These are phyloP conservation scores for Hirsutella thompsonii DNA, from an alignment of 2,329 filamentous ascomycete species.

Conservation along the genomic window DNA sequence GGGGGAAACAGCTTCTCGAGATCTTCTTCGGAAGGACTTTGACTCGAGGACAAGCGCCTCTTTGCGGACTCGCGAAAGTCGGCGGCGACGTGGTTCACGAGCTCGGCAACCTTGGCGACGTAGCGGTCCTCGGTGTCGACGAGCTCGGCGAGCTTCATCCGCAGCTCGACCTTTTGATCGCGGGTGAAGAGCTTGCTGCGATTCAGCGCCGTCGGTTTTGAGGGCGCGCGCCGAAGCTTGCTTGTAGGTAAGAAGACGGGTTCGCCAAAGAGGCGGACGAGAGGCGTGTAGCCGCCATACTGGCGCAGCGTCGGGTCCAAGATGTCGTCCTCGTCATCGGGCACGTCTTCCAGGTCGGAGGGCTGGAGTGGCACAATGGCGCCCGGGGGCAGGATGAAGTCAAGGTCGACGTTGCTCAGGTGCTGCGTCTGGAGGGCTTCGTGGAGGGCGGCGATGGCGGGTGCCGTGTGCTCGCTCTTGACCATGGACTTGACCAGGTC, in stretches of 20 bases:
- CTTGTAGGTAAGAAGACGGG: conserved; percentile 79
- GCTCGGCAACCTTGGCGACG: conserved; percentile 71
- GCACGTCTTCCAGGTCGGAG: conserved; percentile 45
- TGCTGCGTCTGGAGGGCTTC: conserved; percentile 70
- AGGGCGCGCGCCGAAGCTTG: conserved; percentile 72
- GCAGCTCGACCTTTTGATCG: conserved; percentile 71
- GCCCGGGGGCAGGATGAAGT: conserved; percentile 71
- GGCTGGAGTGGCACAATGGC: conserved; percentile 54
- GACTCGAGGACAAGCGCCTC: conserved; percentile 42
- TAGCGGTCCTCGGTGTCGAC: conserved; percentile 92
- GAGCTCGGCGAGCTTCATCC: conserved; percentile 80
- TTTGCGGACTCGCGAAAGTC: conserved; percentile 65
- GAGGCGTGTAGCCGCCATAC: conserved; percentile 64
- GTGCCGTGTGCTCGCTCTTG: conserved; percentile 61
- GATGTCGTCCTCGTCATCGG: conserved; percentile 52
- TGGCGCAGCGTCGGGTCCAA: conserved; percentile 51
- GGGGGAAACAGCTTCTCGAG: conserved; percentile 68
- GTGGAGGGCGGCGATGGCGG: conserved; percentile 61
- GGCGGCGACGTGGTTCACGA: conserved; percentile 69
- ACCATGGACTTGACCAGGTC: conserved; percentile 78
- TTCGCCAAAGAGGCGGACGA: conserved; percentile 71
- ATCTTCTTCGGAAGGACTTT: conserved; percentile 59
- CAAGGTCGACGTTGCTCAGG: conserved; percentile 74
- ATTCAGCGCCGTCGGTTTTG: conserved; percentile 70
- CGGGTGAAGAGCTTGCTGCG: conserved; percentile 65